phyloP scores from a whole-genome alignment of 768 basidiomycete species.

The Cantharellus cinnabarinus region DNA sequence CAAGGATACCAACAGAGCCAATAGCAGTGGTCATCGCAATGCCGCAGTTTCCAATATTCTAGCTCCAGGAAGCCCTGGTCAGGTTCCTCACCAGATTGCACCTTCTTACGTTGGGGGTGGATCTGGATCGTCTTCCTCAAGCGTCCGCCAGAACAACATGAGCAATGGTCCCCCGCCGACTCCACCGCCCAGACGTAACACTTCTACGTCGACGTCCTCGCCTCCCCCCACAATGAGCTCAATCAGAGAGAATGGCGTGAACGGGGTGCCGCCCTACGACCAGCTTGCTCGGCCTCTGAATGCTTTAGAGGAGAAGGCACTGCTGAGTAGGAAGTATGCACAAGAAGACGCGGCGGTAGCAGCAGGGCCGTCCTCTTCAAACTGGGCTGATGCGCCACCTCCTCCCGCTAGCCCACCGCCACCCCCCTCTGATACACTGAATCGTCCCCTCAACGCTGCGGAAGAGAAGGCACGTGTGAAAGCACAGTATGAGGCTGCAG shows the following conservation, averaged over 20 bases:
- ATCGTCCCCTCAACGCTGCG: slow-evolving; percentile 35
- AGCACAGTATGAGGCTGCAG: slow-evolving; percentile 42
- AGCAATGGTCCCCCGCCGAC: not conserved
- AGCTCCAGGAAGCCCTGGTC: slow-evolving; percentile 6
- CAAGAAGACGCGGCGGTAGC: not conserved
- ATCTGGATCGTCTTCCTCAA: slow-evolving; percentile 1
- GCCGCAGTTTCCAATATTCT: not conserved
- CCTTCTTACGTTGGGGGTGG: slow-evolving; percentile 1
- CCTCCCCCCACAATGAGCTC: not conserved
- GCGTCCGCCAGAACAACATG: not conserved
- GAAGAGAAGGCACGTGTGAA: slow-evolving; percentile 60
- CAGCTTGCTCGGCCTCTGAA: not conserved
- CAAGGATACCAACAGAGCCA: too few relatives aligned
- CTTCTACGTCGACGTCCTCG: not conserved
- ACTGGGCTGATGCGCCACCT: not conserved
- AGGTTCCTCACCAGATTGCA: too few relatives aligned
- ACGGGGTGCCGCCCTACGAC: not conserved
- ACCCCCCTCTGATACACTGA: not conserved
- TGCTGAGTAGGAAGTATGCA: slow-evolving; percentile 2
- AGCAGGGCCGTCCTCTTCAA: not conserved
- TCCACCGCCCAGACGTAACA: not conserved
- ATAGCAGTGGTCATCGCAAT: too few relatives aligned
- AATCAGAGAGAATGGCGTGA: not conserved
- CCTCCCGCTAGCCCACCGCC: slow-evolving; percentile 15
- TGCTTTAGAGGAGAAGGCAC: slow-evolving; percentile 4